Evolutionary conservation across 768 basidiomycete species (phyloP), one percentile per base, ranked within the genome.

Genomic region (Russula sp.): DNA sequence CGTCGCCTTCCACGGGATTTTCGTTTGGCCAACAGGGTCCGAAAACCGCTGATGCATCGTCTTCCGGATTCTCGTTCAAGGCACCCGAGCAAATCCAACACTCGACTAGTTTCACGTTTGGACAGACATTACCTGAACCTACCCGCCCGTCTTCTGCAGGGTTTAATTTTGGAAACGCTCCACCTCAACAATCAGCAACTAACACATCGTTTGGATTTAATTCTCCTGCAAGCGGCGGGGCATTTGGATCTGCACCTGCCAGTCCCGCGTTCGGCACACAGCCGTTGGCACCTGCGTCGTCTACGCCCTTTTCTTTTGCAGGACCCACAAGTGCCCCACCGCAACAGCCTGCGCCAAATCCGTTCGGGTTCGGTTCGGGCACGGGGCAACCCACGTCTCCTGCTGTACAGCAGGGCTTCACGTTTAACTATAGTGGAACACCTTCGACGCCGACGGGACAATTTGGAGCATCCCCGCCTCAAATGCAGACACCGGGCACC

Each of bases 121-220:
- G 60, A 22, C 61, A 69, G 36, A n/a, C 57, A 28, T 76, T 11
- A 71, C 76, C 28, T 73, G 80, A 32, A 76, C 80, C 13, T 72
- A 73, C 50, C 69, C 22, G 32, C 72, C 78, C 49, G 73, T 76
- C 6, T 26, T 53, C 80, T 10, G 57, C 40, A 16, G 68, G 61
- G 16, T 74, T 74, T 62, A 42, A 51, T 8, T 74, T 74, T 60
- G 71, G 69, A 56, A 63, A 70, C 44, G 38, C 80, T 22, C 70
- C 71, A 24, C 70, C 75, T 28, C 80, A 30, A 48, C 75, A 44
- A 72, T 72, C 66, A 11, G 68, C 69, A 13, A 46, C 56, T 24
- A 46, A 70, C 2, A 28, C 70, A 28, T 46, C 71, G 13, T 75
- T 75, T 65, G 10, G 57, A 8, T 75, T 75, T 52, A 70, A 68